These are phyloP conservation scores for Pseudocercospora vitis DNA, from an alignment of 2,329 filamentous ascomycete species.

Conservation along the genomic window DNA sequence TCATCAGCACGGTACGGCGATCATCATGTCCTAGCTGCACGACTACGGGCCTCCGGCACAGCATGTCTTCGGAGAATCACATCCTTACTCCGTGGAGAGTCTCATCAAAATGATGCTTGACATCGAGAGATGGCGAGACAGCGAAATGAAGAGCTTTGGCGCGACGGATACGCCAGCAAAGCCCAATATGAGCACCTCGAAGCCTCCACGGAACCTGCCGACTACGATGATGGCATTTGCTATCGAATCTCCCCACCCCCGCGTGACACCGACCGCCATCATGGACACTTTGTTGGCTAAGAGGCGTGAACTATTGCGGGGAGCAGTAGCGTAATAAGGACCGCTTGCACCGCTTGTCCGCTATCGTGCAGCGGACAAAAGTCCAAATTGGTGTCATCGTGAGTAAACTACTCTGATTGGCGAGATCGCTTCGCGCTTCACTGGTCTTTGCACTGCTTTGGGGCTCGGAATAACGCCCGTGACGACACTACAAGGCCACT, in stretches of 20 bases:
- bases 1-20: not conserved
- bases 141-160: not conserved
- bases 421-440: not conserved
- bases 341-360: not conserved
- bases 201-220: not conserved
- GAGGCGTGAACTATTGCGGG: conserved; percentile 2
- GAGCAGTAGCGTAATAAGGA: not conserved
- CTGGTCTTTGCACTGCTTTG: not conserved
- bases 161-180: not conserved
- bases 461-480: not conserved
- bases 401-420: conserved; percentile 3
- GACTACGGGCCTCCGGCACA: not conserved
- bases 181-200: not conserved
- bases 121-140: not conserved
- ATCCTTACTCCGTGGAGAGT: not conserved
- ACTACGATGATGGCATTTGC: not conserved
- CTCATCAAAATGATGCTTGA: conserved; percentile 7
- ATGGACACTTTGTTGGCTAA: not conserved
- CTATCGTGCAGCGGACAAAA: not conserved
- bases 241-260: not conserved
- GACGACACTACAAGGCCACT: not conserved
- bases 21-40: not conserved
- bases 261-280: not conserved
- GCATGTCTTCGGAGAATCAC: not conserved
- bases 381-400: not conserved